These are phyloP conservation scores for Penicillium olsonii DNA, from an alignment of 2,329 filamentous ascomycete genomes.

Conservation along the genomic window DNA sequence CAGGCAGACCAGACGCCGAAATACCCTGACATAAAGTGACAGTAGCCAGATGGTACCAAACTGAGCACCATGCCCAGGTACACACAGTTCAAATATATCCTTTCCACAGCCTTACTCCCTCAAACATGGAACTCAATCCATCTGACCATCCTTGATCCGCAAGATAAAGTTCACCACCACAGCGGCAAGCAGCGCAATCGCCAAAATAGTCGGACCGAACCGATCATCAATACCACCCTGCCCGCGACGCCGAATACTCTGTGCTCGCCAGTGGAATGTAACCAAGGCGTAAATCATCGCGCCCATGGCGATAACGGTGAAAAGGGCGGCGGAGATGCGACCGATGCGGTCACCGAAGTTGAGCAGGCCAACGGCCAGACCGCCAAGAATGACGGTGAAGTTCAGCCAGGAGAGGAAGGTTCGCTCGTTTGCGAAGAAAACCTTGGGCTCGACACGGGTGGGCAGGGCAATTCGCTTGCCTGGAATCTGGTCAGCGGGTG, in stretches of 20 bases:
- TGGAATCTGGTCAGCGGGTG: conserved; percentile 41
- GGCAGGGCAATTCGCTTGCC: conserved; percentile 98
- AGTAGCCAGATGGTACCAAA: neutral
- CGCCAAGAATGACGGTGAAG: conserved; percentile 97
- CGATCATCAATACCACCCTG: conserved; percentile 97
- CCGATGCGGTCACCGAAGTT: conserved; percentile 96
- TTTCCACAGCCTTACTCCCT: too few species aligned
- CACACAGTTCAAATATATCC: too few species aligned
- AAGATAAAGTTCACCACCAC: conserved; percentile 97
- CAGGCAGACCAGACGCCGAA: conserved; percentile 8
- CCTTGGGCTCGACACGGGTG: conserved; percentile 96
- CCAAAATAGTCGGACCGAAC: conserved; percentile 87
- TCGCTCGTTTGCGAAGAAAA: conserved; percentile 99
- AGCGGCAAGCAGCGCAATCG: conserved; percentile 79
- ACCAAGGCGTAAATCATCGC: conserved; percentile 93
- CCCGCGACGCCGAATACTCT: conserved; percentile 84
- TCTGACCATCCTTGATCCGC: conserved; percentile 47
- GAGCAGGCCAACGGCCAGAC: conserved; percentile 91
- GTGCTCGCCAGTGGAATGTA: conserved; percentile 96
- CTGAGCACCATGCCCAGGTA: neutral
- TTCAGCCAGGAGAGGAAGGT: conserved; percentile 99
- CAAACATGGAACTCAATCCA: conserved; percentile 21
- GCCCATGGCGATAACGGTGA: conserved; percentile 90
- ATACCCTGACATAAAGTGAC: neutral
- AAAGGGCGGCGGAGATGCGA: conserved; percentile 89